Conservation (phyloP, 805 yeast species). For the Lachancea sp. region DNA sequence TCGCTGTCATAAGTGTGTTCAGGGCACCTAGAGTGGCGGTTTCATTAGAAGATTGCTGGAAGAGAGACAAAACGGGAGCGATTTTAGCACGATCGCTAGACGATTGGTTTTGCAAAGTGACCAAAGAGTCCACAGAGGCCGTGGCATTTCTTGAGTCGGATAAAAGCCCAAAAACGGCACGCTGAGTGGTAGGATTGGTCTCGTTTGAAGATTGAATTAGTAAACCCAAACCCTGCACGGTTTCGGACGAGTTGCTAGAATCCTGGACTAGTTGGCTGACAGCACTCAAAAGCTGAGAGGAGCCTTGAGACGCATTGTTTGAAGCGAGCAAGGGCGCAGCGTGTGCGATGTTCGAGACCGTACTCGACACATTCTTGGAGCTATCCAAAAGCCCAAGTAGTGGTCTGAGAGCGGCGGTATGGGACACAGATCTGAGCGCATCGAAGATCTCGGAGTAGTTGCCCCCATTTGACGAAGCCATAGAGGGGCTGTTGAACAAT, state of each 20-base stretch:
- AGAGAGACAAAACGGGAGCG: conserved; percentile 23
- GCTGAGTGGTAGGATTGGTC: conserved; percentile 10
- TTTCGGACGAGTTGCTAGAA: conserved; percentile 16
- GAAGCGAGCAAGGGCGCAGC: conserved; percentile 26
- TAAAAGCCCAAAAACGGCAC: conserved; percentile 18
- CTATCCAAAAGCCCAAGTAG: conserved; percentile 24
- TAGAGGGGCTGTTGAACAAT: conserved; percentile 19
- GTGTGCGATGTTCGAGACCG: conserved; percentile 22
- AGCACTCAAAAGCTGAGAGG: conserved; percentile 10
- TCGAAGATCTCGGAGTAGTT: conserved; percentile 20
- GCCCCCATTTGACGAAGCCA: not conserved
- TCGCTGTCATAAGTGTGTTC: conserved; percentile 17
- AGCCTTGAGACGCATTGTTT: conserved; percentile 7
- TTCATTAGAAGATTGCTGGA: conserved; percentile 18
- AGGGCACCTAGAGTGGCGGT: conserved; percentile 21
- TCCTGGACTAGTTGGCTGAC: conserved; percentile 14
- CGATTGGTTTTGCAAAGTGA: conserved; percentile 21
- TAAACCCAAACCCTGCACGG: conserved; percentile 18
- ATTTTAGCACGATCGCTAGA: conserved; percentile 19
- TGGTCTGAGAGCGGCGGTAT: conserved; percentile 27
- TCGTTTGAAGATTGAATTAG: conserved; percentile 13
- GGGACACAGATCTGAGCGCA: conserved; percentile 21
- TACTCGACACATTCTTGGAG: conserved; percentile 19
- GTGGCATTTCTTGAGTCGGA: conserved; percentile 22
- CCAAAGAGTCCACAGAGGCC: conserved; percentile 22